Conservation (phyloP, 139 green algal species). For the Edaphochlamys debaryana region DNA sequence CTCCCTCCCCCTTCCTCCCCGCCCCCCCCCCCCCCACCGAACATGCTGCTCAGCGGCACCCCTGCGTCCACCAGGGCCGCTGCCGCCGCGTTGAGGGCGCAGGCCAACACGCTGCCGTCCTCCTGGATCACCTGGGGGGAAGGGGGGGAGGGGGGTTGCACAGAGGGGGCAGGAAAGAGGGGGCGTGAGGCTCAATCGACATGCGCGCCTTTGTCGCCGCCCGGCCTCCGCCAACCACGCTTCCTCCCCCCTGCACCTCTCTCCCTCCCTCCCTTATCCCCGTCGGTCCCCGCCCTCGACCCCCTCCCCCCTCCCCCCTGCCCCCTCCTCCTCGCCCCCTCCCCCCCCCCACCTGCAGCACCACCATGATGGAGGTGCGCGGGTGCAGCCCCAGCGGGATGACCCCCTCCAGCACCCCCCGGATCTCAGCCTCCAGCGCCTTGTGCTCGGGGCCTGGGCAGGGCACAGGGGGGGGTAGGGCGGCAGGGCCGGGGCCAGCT, state of each 20-base stretch:
- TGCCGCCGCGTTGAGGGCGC: constrained; percentile 75
- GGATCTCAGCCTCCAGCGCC: constrained; percentile 62
- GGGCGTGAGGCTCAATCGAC: too few relatives aligned
- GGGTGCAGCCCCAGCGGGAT: constrained; percentile 59
- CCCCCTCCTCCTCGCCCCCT: not conserved
- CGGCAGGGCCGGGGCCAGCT: too few relatives aligned
- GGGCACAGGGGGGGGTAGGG: not conserved
- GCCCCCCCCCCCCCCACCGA: constrained; percentile 53
- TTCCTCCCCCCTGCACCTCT: too few relatives aligned
- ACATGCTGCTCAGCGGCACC: constrained; percentile 67
- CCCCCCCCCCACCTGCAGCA: constrained; percentile 60
- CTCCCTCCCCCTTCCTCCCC: too few relatives aligned
- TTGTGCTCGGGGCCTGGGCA: constrained; percentile 47
- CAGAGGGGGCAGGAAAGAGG: not conserved
- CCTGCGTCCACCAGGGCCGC: constrained; percentile 80
- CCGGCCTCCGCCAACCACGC: too few relatives aligned
- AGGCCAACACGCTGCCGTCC: constrained; percentile 73
- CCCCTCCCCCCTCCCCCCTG: not conserved
- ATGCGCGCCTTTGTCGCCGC: too few relatives aligned
- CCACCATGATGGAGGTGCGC: constrained; percentile 63
- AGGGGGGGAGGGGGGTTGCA: not conserved
- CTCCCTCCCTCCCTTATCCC: not conserved
- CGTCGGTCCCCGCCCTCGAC: too few relatives aligned
- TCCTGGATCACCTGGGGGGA: constrained; percentile 69
- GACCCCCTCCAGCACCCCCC: constrained; percentile 57